A percentile compares a stretch with the other conserved stretches of the same genome.
phyloP scores from a whole-genome alignment of 805 yeast species.

The Candida vaughaniae region DNA sequence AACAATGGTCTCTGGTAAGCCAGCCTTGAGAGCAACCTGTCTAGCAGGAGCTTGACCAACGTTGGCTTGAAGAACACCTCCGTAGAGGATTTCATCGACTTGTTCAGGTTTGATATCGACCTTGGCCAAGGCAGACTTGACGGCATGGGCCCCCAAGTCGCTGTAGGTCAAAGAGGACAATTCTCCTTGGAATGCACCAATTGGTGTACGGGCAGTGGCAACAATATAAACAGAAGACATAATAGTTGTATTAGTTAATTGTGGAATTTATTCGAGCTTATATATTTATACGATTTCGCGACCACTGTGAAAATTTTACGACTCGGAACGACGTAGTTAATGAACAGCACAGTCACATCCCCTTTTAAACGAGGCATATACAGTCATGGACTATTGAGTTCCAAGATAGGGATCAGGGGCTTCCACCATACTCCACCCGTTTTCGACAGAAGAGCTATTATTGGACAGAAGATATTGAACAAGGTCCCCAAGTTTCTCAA shows the following conservation, averaged over 20 bases:
- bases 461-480: conserved; percentile 18
- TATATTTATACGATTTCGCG: background rate
- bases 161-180: conserved; percentile 72
- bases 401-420: too few species aligned
- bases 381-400: too few species aligned
- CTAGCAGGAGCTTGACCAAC: conserved; percentile 98
- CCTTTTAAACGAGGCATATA: too few species aligned
- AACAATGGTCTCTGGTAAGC: conserved; percentile 73
- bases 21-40: conserved; percentile 92
- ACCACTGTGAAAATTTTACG: too few species aligned
- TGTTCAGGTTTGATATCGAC: conserved; percentile 72
- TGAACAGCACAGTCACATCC: background rate
- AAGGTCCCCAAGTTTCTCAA: conserved; percentile 51
- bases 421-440: background rate
- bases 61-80: conserved; percentile 89
- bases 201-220: conserved; percentile 89
- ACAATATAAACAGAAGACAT: conserved; percentile 72
- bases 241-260: conserved; percentile 4
- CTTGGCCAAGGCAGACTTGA: conserved; percentile 79
- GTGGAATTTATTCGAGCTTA: background rate
- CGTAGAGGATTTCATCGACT: conserved; percentile 89
- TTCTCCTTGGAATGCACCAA: conserved; percentile 90
- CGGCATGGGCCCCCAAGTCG: conserved; percentile 92
- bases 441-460: conserved; percentile 11
- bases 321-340: too few species aligned